Evolutionary conservation across 306 rosid genomes (phyloP).

Genomic region (Geum urbanum): DNA sequence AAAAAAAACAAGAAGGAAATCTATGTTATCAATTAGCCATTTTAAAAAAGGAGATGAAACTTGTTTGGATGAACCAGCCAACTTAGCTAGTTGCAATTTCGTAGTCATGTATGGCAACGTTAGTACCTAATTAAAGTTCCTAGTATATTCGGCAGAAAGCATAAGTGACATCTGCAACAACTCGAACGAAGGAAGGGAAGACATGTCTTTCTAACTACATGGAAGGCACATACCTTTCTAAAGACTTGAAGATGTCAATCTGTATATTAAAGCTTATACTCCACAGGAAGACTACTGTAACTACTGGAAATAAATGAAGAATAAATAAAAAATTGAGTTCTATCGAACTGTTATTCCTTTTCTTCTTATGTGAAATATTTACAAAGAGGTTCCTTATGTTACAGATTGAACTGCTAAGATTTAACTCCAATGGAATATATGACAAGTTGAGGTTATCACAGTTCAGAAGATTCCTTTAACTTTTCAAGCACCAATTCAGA

Average conservation of each 20-base stretch:
- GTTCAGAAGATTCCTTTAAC: conserved; percentile 14
- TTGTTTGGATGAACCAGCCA: neutral
- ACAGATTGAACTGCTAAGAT: neutral
- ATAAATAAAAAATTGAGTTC: neutral
- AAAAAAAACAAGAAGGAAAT: neutral
- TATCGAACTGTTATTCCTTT: neutral
- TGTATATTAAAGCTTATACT: neutral
- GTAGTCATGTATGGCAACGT: neutral
- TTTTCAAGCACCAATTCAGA: conserved; percentile 17
- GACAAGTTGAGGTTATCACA: neutral
- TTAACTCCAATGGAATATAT: conserved; percentile 3
- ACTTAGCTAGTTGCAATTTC: neutral
- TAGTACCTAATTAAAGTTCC: neutral
- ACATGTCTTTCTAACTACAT: no score
- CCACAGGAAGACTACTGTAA: neutral
- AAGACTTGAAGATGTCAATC: neutral
- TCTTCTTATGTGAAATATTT: neutral
- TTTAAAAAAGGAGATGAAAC: neutral
- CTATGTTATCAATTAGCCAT: neutral
- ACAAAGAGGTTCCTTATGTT: neutral
- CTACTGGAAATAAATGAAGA: neutral
- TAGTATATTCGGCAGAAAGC: neutral
- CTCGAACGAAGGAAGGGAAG: no score
- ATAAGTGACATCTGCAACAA: no score
- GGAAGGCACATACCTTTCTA: no score